Evolutionary conservation across 2,329 filamentous ascomycete species (phyloP), one percentile per base, ranked within the genome.

Genomic region (Cercospora citrullina): DNA sequence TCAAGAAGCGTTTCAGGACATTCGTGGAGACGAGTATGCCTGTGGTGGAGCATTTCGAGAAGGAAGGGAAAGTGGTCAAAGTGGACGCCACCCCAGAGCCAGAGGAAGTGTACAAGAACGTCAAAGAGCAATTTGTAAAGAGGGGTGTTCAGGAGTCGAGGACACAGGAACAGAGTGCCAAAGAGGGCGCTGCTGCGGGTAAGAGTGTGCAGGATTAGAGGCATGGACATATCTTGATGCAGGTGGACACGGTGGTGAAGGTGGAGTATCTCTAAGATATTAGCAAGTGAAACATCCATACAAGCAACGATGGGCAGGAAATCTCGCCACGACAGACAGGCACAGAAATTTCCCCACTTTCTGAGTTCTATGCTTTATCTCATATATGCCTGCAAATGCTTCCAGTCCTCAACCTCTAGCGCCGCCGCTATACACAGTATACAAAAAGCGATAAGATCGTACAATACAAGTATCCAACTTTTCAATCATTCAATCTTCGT

Each of bases 1-100:
- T 98, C 80, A 90, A 91, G 84, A 99, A 99, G 89, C 88, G 95
- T 66, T 99, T 99, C 86, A 89, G 89, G 78, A 94, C 91, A 4
- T 99, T 98, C 78, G 84, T 96, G 75, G 93, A 98, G 81, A 97
- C 93, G 2, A 97, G 93, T 82, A 97, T 98, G 94, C 95, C 95
- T 28, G 95, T 98, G 58, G 93, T 99, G 64, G 87, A 96, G 74
- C 88, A 92, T 79, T 98, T 91, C 79, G 89, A 90, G 77, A 84
- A 85, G 75, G 84, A 94, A 81, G 89, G 87, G 75, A 89, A 90
- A 78, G 93, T 98, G 16, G 87, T 96, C 79, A 91, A 89, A 82
- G 86, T 98, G 55, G 85, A 90, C 74, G 92, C 94, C 31, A 90
- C 89, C 28, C 86, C 87, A 53, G 75, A 81, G 7, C 89, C 92